Percentiles rank a stretch among this genome's conserved stretches.
phyloP scores from a whole-genome alignment of 1,284 basidiomycete species.

The Inonotus obliquus region DNA sequence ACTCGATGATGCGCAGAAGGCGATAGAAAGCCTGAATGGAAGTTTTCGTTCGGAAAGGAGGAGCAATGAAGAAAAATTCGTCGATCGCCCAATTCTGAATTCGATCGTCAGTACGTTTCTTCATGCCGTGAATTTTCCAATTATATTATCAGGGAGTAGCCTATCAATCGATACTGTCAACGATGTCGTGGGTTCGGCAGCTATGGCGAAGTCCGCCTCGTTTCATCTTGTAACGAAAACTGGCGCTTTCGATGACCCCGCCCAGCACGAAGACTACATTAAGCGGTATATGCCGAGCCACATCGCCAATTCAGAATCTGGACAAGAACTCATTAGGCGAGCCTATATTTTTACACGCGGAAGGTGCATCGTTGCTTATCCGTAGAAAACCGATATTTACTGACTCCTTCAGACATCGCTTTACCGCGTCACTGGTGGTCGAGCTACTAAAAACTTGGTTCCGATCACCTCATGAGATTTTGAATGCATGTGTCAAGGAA shows the following conservation, averaged over 20 bases:
- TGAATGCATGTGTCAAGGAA: too few relatives aligned
- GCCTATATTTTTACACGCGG: background rate
- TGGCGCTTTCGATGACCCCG: background rate
- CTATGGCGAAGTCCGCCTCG: background rate
- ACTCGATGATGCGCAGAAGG: background rate
- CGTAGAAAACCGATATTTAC: too few relatives aligned
- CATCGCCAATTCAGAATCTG: background rate
- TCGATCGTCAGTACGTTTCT: background rate
- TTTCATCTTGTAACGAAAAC: background rate
- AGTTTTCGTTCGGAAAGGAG: background rate
- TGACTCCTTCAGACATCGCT: too few relatives aligned
- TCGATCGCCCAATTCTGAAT: background rate
- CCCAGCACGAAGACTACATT: background rate
- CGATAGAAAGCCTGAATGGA: background rate
- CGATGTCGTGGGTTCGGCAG: background rate
- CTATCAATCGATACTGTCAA: background rate
- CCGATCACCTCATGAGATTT: too few relatives aligned
- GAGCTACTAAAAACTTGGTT: too few relatives aligned
- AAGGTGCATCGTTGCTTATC: too few relatives aligned
- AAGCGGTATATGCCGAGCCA: background rate
- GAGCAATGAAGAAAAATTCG: too few relatives aligned
- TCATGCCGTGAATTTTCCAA: background rate
- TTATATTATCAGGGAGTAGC: background rate
- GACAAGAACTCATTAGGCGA: background rate
- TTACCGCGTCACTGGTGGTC: too few relatives aligned